Evolutionary conservation across 2,329 filamentous ascomycete genomes (phyloP).

Genomic region (Paecilomyces variotii): DNA sequence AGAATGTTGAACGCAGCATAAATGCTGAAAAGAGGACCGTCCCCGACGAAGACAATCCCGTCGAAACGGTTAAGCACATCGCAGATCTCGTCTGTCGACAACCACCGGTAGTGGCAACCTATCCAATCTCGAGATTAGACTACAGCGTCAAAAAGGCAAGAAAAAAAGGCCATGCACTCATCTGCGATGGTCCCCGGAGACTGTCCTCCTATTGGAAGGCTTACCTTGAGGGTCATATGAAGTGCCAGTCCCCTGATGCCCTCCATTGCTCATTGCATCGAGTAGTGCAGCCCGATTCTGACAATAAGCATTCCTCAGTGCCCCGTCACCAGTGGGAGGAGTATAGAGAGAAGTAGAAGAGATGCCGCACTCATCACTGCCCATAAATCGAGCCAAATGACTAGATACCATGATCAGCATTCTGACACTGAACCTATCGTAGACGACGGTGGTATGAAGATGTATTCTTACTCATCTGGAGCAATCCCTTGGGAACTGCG

Average conservation of each 20-base stretch:
- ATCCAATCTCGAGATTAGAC: constrained; percentile 3
- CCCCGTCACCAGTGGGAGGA: constrained; percentile 13
- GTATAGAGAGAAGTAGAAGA: constrained; percentile 26
- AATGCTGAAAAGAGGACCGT: constrained; percentile 30
- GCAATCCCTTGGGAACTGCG: background rate
- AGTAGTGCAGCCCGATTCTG: constrained; percentile 27
- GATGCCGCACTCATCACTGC: constrained; percentile 29
- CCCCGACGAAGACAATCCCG: constrained; percentile 35
- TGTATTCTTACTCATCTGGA: constrained; percentile 16
- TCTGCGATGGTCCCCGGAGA: background rate
- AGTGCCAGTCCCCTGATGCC: constrained; percentile 33
- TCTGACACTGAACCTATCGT: background rate
- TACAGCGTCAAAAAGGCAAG: background rate
- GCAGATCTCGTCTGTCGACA: constrained; percentile 34
- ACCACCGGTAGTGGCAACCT: constrained; percentile 39
- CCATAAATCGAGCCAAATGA: constrained; percentile 28
- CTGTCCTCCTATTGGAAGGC: constrained; percentile 1
- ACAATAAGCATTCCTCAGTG: constrained; percentile 20
- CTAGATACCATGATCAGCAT: constrained; percentile 9
- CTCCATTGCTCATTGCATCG: constrained; percentile 34
- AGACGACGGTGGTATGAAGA: background rate
- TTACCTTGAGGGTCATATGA: constrained; percentile 31
- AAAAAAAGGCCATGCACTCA: background rate
- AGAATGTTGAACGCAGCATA: constrained; percentile 41
- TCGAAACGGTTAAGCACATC: constrained; percentile 39